These are phyloP conservation scores for Pholiota adiposa DNA, from an alignment of 1,284 basidiomycete species.

Conservation along the genomic window DNA sequence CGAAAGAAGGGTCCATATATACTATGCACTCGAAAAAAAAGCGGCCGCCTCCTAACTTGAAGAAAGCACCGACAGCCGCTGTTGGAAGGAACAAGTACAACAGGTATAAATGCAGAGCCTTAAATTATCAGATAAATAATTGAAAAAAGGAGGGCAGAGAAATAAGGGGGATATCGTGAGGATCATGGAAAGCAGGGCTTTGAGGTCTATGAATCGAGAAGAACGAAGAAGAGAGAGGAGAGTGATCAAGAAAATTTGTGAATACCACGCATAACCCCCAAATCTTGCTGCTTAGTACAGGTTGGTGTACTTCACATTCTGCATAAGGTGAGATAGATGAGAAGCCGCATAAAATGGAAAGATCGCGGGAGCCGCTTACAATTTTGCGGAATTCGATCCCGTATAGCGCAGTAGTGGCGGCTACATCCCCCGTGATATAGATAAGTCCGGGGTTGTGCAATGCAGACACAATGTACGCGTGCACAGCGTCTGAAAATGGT, in stretches of 20 bases:
- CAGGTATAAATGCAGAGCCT: background rate
- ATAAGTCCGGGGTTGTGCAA: background rate
- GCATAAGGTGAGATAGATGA: background rate
- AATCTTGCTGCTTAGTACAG: background rate
- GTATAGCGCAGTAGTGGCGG: background rate
- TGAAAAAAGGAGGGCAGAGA: background rate
- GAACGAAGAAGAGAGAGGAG: background rate
- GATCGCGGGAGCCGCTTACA: background rate
- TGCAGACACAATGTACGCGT: conserved; percentile 2
- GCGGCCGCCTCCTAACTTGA: background rate
- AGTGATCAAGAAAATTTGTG: background rate
- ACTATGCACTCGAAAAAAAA: background rate
- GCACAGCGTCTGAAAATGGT: background rate
- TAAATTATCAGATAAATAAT: background rate
- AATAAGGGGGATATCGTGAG: background rate
- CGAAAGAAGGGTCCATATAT: background rate
- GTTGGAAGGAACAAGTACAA: background rate
- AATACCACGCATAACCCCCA: background rate
- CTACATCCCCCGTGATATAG: conserved; percentile 6
- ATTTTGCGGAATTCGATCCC: conserved; percentile 3
- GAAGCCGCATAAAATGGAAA: background rate
- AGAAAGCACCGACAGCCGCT: background rate
- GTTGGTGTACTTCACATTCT: background rate
- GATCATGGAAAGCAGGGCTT: background rate
- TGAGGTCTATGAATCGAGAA: background rate